Evolutionary conservation across 495 filamentous ascomycete genomes (phyloP).

Genomic region (Aspergillus panamensis): DNA sequence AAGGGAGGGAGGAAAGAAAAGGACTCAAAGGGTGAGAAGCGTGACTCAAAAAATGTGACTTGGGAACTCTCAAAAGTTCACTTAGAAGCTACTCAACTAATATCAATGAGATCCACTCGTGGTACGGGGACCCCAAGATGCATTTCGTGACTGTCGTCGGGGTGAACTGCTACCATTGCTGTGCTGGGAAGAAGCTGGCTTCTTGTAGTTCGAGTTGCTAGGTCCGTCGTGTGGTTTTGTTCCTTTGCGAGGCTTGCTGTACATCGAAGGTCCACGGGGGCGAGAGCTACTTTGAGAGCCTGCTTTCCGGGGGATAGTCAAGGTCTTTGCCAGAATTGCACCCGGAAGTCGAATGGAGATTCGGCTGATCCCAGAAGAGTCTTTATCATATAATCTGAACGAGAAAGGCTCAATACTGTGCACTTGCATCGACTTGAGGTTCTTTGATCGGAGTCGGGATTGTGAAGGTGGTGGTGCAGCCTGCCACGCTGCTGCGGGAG

Average conservation of each 20-base stretch:
- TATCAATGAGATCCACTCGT: conserved; percentile 25
- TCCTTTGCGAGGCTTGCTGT: conserved; percentile 38
- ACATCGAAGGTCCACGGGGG: conserved; percentile 28
- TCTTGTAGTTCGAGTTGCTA: conserved; percentile 26
- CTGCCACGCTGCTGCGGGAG: conserved; percentile 52
- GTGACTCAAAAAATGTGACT: conserved; percentile 3
- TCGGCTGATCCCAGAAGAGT: conserved; percentile 32
- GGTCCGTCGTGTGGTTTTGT: conserved; percentile 33
- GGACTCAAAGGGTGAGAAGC: conserved; percentile 9
- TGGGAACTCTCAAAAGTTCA: conserved; percentile 1
- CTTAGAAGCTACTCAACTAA: neutral
- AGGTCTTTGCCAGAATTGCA: conserved; percentile 24
- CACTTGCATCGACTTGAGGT: conserved; percentile 39
- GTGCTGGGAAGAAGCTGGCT: conserved; percentile 27
- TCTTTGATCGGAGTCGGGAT: conserved; percentile 32
- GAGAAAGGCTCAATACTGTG: conserved; percentile 37
- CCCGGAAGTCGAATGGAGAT: conserved; percentile 40
- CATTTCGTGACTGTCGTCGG: conserved; percentile 31
- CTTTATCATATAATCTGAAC: conserved; percentile 36
- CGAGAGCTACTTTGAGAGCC: conserved; percentile 21
- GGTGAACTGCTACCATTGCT: conserved; percentile 25
- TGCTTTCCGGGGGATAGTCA: conserved; percentile 34
- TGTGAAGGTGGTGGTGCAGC: conserved; percentile 40
- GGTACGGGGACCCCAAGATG: conserved; percentile 33
- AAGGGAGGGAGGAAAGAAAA: conserved; percentile 14